These are phyloP conservation scores for Cicer chorassanicum DNA, from an alignment of 306 rosid species.

Conservation along the genomic window DNA sequence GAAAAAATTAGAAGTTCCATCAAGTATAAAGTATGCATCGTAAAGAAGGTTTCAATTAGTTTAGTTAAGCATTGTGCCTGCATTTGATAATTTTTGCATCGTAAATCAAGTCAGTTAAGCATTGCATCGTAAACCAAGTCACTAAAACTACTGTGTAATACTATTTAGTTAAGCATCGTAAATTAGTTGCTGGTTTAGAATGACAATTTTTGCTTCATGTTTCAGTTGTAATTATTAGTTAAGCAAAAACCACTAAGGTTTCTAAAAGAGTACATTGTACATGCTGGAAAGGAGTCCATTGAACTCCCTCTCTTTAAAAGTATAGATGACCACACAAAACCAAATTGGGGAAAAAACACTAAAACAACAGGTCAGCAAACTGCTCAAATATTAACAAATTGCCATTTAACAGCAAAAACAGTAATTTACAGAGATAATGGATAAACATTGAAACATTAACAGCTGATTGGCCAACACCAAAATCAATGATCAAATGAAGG, in stretches of 20 bases:
- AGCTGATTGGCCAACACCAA: slow-evolving; percentile 28
- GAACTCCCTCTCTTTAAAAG: slow-evolving; percentile 18
- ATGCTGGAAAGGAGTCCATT: background rate
- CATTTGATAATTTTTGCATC: no score
- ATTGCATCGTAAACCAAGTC: no score
- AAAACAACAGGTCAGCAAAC: slow-evolving; percentile 9
- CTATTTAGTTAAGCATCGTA: no score
- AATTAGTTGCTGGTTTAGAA: slow-evolving; percentile 11
- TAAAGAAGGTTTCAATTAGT: no score
- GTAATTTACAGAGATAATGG: slow-evolving; percentile 8
- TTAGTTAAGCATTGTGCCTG: no score
- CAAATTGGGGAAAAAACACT: background rate
- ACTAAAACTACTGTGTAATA: no score
- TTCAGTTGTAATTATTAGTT: background rate
- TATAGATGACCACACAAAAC: background rate
- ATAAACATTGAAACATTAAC: slow-evolving; percentile 5
- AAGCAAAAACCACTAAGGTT: background rate
- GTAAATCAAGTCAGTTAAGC: no score
- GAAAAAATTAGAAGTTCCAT: background rate
- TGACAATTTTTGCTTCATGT: background rate
- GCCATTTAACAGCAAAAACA: slow-evolving; percentile 1
- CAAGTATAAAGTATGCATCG: background rate
- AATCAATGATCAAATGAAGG: slow-evolving; percentile 34
- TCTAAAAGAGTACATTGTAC: slow-evolving; percentile 3
- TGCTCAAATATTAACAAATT: background rate